A percentile compares a stretch with the other conserved stretches of the same genome.
These are phyloP conservation scores for Pseudogymnoascus sp. DNA, from an alignment of 2,329 filamentous ascomycete genomes.

Conservation along the genomic window DNA sequence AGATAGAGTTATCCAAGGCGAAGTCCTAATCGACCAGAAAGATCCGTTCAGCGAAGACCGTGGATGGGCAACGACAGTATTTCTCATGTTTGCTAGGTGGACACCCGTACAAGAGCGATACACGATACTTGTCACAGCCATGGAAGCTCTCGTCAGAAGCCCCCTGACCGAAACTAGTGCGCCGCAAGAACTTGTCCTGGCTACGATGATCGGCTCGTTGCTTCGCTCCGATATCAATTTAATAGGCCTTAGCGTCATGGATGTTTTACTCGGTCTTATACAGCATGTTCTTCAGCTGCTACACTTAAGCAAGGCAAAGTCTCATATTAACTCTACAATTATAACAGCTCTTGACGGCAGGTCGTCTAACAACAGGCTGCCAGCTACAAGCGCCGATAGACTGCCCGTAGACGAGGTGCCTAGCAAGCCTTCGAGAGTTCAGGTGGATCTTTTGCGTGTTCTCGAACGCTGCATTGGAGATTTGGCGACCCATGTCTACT, in stretches of 20 bases:
- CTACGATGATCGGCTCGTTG: slow-evolving; percentile 72
- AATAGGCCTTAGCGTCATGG: slow-evolving; percentile 93
- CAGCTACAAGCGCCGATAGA: slow-evolving; percentile 19
- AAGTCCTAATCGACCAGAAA: slow-evolving; percentile 42
- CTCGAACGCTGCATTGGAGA: slow-evolving; percentile 82
- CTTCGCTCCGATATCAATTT: slow-evolving; percentile 84
- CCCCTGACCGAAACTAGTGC: slow-evolving; percentile 64
- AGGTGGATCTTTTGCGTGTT: slow-evolving; percentile 58
- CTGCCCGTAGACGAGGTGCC: slow-evolving; percentile 31
- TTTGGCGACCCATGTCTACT: slow-evolving; percentile 90
- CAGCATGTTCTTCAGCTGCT: slow-evolving; percentile 74
- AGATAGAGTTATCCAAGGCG: slow-evolving; percentile 46
- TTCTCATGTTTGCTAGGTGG: slow-evolving; percentile 75
- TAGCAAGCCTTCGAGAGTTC: slow-evolving; percentile 42
- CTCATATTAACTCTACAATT: slow-evolving; percentile 28
- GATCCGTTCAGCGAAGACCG: slow-evolving; percentile 37
- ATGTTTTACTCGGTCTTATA: slow-evolving; percentile 77
- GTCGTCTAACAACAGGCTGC: slow-evolving; percentile 14
- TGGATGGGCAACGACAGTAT: slow-evolving; percentile 77
- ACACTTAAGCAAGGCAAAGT: slow-evolving; percentile 45
- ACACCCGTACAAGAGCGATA: slow-evolving; percentile 92
- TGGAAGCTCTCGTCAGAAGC: slow-evolving; percentile 66
- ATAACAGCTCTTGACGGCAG: slow-evolving; percentile 15
- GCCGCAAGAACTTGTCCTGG: slow-evolving; percentile 64
- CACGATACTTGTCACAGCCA: slow-evolving; percentile 72